Evolutionary conservation across 2,329 filamentous ascomycete genomes (phyloP).

Genomic region (Cadophora malorum): DNA sequence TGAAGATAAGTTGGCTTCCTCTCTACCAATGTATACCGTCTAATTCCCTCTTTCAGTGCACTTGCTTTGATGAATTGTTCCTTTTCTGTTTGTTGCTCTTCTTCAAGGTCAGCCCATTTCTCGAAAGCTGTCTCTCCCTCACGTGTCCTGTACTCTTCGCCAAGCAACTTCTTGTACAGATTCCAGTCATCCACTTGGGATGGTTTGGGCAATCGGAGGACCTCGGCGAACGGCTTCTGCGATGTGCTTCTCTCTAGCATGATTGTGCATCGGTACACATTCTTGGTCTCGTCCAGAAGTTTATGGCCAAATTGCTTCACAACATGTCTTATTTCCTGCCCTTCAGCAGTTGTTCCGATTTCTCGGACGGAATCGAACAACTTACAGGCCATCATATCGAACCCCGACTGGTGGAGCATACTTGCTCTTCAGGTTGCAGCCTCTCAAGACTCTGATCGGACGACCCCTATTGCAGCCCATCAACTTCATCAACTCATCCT

Average conservation of each 20-base stretch:
- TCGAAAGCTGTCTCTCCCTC: constrained; percentile 49
- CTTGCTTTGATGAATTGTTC: constrained; percentile 25
- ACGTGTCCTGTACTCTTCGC: constrained; percentile 47
- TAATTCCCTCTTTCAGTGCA: constrained; percentile 14
- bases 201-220: constrained; percentile 56
- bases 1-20: constrained; percentile 15
- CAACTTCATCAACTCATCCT: constrained; percentile 56
- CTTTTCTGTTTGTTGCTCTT: constrained; percentile 26
- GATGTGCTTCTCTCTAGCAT: constrained; percentile 53
- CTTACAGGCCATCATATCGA: constrained; percentile 64
- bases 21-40: constrained; percentile 2
- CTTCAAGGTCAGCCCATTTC: constrained; percentile 30
- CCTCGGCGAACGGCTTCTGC: constrained; percentile 52
- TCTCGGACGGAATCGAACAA: constrained; percentile 14
- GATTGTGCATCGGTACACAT: constrained; percentile 53
- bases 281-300: constrained; percentile 47
- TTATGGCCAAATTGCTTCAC: constrained; percentile 56
- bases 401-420: constrained; percentile 59
- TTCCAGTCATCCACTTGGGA: constrained; percentile 64
- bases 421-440: constrained; percentile 56
- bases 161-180: constrained; percentile 54
- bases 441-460: constrained; percentile 59
- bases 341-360: neutral
- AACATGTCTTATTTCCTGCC: constrained; percentile 51
- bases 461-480: constrained; percentile 52